Conservation (phyloP, 192 early-diverging fungal genomes). For the Umbelopsis isabellina region DNA sequence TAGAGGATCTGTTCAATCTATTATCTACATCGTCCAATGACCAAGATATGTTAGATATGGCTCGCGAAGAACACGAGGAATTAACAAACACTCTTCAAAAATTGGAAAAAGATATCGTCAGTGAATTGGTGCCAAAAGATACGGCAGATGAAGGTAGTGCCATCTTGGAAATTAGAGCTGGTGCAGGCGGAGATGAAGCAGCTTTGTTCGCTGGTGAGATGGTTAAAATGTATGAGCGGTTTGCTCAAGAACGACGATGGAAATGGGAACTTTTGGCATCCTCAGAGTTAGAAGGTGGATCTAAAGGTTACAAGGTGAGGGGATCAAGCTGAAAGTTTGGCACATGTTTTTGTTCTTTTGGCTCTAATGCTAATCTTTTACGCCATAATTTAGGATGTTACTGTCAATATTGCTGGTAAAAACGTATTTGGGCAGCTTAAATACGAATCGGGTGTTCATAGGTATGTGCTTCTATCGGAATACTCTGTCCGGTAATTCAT, state of each 20-base stretch:
- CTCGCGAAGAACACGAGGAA: conserved; percentile 60
- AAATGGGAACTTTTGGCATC: conserved; percentile 61
- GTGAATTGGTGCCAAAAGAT: conserved; percentile 68
- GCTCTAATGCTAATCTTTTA: not conserved
- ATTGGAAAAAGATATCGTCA: conserved; percentile 60
- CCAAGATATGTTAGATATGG: conserved; percentile 59
- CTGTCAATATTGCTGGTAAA: conserved; percentile 65
- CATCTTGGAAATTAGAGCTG: conserved; percentile 76
- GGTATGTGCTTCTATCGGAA: conserved; percentile 23
- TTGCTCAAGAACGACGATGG: conserved; percentile 63
- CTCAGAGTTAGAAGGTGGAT: conserved; percentile 47
- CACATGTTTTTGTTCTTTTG: not conserved
- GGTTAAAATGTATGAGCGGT: conserved; percentile 76
- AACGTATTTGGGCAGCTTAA: conserved; percentile 76
- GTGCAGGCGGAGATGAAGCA: conserved; percentile 81
- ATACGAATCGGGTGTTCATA: conserved; percentile 82
- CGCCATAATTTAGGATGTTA: conserved; percentile 51
- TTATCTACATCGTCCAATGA: conserved; percentile 32
- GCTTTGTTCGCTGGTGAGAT: conserved; percentile 73
- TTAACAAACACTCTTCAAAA: conserved; percentile 42
- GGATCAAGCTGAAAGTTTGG: not conserved
- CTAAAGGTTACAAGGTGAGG: conserved; percentile 51
- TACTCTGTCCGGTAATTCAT: not conserved
- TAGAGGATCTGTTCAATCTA: conserved; percentile 28
- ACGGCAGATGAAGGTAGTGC: conserved; percentile 68